Base-by-base conservation (phyloP, 140 eudicot species). In the Stevia rebaudiana region DNA sequence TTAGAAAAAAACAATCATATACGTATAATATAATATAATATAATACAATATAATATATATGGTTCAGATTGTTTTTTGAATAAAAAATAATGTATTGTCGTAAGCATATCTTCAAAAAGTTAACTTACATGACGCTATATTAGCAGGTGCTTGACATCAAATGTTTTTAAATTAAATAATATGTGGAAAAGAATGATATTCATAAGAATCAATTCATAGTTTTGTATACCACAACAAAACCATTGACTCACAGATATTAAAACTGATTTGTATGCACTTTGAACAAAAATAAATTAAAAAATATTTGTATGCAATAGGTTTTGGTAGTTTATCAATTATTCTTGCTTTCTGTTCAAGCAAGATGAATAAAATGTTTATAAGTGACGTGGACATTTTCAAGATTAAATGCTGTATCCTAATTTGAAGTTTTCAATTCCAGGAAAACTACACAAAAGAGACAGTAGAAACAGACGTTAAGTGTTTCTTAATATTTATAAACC, bases 31-130 rank as follows among this genome's bases (percentile, higher is more conserved):
- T 48, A 23, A n/a, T n/a, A n/a, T n/a, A n/a, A n/a, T n/a, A n/a
- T n/a, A n/a, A n/a, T n/a, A n/a, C n/a, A n/a, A n/a, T n/a, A n/a
- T n/a, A 17, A 35, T 7, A 36, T 9, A 40, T 9, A 43, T 11
- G 17, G 25, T 49, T 71, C 76, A 62, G 64, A 71, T 51, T 62
- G 25, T 56, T 50, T 23, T 33, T 17, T n/a, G n/a, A n/a, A n/a
- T n/a, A 37, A 25, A 57, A 24, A 21, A 21, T 24, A 37, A 4
- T 22, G 18, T 17, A 12, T 28, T 54, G 8, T 30, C 19, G 8
- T 56, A 44, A 30, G 11, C 5, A 57, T 8, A 18, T 18, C 19
- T 25, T 70, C 21, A n/a, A n/a, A 65, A 51, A 18, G 21, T 33
- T 5, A 39, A 19, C 12, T 53, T 33, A 28, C 16, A 49, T 56